phyloP scores from a whole-genome alignment of 495 filamentous ascomycete species.

The Hypoxylon lienhwacheense region DNA sequence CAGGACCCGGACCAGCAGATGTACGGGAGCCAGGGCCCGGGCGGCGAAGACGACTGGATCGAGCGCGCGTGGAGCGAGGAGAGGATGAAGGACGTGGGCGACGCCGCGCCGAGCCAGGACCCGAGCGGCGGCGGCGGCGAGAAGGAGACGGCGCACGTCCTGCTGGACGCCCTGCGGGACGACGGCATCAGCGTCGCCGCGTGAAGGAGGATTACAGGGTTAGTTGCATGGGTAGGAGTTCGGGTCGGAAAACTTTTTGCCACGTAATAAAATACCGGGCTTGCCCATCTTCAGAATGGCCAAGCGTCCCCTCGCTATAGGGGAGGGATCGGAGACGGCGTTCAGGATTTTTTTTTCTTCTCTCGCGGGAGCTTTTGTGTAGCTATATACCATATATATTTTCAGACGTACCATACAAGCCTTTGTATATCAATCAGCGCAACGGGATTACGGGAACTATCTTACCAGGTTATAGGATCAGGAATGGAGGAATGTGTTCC shows the following conservation, averaged over 20 bases:
- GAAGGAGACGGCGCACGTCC: constrained; percentile 32
- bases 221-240: constrained; percentile 11
- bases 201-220: background rate
- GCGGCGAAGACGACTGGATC: constrained; percentile 35
- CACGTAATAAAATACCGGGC: background rate
- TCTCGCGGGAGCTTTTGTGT: too few relatives aligned
- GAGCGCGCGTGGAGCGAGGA: constrained; percentile 34
- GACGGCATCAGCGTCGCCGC: constrained; percentile 20
- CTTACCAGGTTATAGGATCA: too few relatives aligned
- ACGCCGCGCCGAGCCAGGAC: constrained; percentile 1
- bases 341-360: too few relatives aligned
- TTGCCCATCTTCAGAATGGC: background rate
- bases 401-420: too few relatives aligned
- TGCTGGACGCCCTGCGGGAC: constrained; percentile 35
- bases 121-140: constrained; percentile 9
- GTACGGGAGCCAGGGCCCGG: constrained; percentile 12
- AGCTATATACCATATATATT: too few relatives aligned
- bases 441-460: too few relatives aligned
- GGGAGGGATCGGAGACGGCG: background rate
- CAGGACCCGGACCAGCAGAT: constrained; percentile 7
- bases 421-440: too few relatives aligned
- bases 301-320: background rate
- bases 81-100: constrained; percentile 13
- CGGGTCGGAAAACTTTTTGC: background rate
- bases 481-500: too few relatives aligned